Conservation (phyloP, 2,329 filamentous ascomycete genomes). For the Ophiostoma quercus region DNA sequence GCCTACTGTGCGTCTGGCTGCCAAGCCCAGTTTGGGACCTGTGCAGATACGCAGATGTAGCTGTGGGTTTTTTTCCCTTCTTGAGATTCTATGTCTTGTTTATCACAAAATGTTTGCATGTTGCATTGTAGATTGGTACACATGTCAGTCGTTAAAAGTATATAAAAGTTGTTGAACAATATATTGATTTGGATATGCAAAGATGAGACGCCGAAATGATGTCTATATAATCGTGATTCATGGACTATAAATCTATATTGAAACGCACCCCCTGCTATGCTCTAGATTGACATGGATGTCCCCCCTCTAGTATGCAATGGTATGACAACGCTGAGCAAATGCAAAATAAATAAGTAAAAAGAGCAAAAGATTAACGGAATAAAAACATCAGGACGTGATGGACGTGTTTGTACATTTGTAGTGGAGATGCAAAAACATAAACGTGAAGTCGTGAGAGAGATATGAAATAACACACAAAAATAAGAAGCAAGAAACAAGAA, state of each 20-base stretch:
- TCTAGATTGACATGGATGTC: neutral
- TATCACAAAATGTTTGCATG: no score
- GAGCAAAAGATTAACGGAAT: neutral
- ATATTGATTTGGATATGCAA: no score
- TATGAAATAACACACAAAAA: no score
- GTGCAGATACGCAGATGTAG: neutral
- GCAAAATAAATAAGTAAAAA: neutral
- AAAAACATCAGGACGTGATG: no score
- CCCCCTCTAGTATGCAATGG: neutral
- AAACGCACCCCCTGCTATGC: neutral
- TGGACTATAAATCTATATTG: neutral
- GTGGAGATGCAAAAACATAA: neutral
- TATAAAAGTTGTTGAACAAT: neutral
- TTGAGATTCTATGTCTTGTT: no score
- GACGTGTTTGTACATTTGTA: neutral
- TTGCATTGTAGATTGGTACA: neutral
- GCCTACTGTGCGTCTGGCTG: no score
- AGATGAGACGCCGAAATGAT: neutral
- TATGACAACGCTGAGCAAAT: neutral
- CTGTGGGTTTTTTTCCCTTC: no score
- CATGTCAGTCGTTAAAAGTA: neutral
- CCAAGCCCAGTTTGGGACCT: neutral
- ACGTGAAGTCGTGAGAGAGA: neutral
- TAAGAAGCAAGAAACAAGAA: no score
- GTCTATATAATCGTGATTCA: neutral